phyloP scores from a whole-genome alignment of 2,329 filamentous ascomycete species.

The Corniculantispora saksenae region DNA sequence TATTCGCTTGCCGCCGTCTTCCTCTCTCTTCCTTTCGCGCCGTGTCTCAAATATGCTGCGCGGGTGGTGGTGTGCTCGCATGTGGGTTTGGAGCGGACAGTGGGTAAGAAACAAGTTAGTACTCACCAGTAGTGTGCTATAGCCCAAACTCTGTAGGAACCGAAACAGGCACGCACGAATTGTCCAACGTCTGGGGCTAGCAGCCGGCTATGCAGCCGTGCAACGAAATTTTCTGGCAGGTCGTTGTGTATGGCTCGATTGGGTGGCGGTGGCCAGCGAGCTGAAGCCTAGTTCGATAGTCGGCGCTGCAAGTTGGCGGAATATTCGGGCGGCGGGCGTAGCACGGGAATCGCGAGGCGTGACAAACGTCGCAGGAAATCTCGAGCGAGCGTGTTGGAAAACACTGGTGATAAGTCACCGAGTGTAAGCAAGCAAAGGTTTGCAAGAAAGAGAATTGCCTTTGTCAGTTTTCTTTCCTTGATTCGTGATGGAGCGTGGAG shows the following conservation, averaged over 20 bases:
- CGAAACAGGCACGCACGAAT: constrained; percentile 4
- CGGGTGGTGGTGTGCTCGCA: not conserved
- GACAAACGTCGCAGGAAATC: not conserved
- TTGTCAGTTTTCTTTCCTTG: not conserved
- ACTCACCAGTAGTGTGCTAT: constrained; percentile 14
- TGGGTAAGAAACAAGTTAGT: constrained; percentile 18
- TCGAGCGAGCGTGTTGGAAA: not conserved
- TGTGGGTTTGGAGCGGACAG: constrained; percentile 7
- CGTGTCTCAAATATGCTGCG: not conserved
- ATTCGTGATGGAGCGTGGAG: not conserved
- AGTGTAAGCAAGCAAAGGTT: not conserved
- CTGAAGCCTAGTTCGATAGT: not conserved
- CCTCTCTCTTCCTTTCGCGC: not conserved
- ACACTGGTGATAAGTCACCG: not conserved
- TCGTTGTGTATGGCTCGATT: constrained; percentile 8
- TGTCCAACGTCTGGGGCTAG: not conserved
- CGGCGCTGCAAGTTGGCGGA: not conserved
- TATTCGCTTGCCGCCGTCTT: not conserved
- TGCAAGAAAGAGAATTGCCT: not conserved
- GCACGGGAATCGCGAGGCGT: not conserved
- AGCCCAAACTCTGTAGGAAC: not conserved
- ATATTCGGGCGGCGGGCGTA: not conserved
- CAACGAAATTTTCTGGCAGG: not conserved
- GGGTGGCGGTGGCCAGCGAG: not conserved
- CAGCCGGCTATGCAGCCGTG: not conserved